Conservation (phyloP, 129 eudicot species). For the Chrysanthemum seticuspe region DNA sequence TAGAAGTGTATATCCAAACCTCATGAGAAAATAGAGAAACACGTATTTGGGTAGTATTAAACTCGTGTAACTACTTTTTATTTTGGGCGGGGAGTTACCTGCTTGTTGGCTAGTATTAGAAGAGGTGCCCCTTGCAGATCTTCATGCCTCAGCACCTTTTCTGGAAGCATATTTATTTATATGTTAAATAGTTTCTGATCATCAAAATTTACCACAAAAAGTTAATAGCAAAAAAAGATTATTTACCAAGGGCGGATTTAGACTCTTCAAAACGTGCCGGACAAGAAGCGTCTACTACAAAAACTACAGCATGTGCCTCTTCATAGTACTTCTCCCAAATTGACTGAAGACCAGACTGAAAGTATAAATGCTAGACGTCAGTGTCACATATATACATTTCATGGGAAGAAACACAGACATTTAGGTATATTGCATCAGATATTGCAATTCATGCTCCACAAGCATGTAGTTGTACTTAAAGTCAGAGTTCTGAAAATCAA, state of each 20-base stretch:
- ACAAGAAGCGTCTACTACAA: slow-evolving; percentile 85
- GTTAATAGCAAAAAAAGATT: slow-evolving; percentile 1
- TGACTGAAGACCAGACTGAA: slow-evolving; percentile 95
- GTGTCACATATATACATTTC: slow-evolving; percentile 10
- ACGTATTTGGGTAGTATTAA: not conserved
- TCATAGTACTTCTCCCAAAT: slow-evolving; percentile 99
- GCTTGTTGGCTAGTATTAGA: slow-evolving; percentile 92
- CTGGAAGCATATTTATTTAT: slow-evolving; percentile 40
- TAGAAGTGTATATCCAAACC: not conserved
- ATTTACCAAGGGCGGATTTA: slow-evolving; percentile 86
- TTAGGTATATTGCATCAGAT: not conserved
- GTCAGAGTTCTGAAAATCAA: too few relatives aligned
- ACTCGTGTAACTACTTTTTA: too few relatives aligned
- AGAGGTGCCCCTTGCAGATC: slow-evolving; percentile 97
- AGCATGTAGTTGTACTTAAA: too few relatives aligned
- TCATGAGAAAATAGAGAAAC: not conserved
- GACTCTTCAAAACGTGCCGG: slow-evolving; percentile 97
- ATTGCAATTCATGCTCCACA: too few relatives aligned
- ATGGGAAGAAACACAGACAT: not conserved
- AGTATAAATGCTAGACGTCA: slow-evolving; percentile 31
- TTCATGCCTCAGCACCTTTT: slow-evolving; percentile 92
- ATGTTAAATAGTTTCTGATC: not conserved
- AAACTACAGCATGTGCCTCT: slow-evolving; percentile 97
- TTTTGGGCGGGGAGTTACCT: slow-evolving; percentile 41
- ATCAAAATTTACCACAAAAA: slow-evolving; percentile 3